A percentile compares a stretch with the other conserved stretches of the same genome.
Conservation (phyloP, 108 stramenopile genomes). For the Parmales sp. region DNA sequence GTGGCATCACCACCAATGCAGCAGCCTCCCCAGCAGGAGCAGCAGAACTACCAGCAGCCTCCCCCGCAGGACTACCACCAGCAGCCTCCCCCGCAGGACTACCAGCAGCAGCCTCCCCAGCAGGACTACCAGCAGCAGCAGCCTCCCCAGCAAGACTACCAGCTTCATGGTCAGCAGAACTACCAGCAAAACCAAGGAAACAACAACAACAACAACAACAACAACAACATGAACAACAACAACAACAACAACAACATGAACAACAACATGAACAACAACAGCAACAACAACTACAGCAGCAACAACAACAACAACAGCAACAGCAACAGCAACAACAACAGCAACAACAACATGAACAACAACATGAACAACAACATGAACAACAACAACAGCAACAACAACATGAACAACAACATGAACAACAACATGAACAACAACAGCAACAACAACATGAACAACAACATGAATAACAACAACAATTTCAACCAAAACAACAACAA, state of each 20-base stretch:
- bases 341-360: not conserved
- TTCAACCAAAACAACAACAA: too few relatives aligned
- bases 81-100: too few relatives aligned
- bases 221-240: not conserved
- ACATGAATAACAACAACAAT: too few relatives aligned
- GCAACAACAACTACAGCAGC: not conserved
- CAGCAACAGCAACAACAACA: not conserved
- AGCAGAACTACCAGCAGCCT: too few relatives aligned
- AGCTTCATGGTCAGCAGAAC: conserved; percentile 7
- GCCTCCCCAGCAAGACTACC: conserved; percentile 5
- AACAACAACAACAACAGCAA: not conserved
- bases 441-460: too few relatives aligned
- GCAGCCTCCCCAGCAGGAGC: too few relatives aligned
- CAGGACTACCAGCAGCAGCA: not conserved
- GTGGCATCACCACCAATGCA: too few relatives aligned
- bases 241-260: not conserved
- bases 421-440: too few relatives aligned
- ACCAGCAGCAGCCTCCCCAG: not conserved
- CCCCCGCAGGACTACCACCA: too few relatives aligned
- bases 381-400: not conserved
- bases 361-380: not conserved
- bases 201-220: not conserved
- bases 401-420: not conserved
- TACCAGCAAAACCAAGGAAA: not conserved
- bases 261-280: not conserved